Evolutionary conservation across 768 basidiomycete species (phyloP).

Genomic region (Suillus occidentalis): DNA sequence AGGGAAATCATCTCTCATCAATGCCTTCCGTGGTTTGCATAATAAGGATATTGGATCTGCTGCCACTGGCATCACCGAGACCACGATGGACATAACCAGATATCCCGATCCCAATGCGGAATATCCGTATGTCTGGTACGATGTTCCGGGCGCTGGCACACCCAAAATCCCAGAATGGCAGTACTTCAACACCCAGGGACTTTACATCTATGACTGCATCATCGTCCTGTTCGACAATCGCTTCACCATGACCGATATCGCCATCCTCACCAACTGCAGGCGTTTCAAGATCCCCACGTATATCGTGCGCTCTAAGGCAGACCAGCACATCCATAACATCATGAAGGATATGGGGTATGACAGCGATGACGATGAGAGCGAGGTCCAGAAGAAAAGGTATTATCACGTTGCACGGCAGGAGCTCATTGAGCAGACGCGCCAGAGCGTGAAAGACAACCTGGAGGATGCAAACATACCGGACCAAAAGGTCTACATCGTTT

Average conservation of each 20-base stretch:
- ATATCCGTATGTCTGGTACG: slow-evolving; percentile 34
- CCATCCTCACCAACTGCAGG: slow-evolving; percentile 31
- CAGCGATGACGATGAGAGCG: not conserved
- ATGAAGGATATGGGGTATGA: not conserved
- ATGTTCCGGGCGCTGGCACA: slow-evolving; percentile 38
- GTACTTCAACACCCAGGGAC: slow-evolving; percentile 37
- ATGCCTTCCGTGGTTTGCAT: slow-evolving; percentile 33
- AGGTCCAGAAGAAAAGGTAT: slow-evolving; percentile 9
- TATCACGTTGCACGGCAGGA: slow-evolving; percentile 27
- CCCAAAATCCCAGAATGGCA: slow-evolving; percentile 33
- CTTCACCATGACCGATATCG: slow-evolving; percentile 34
- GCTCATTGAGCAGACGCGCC: slow-evolving; percentile 28
- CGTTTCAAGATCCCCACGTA: slow-evolving; percentile 34
- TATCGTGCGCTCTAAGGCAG: slow-evolving; percentile 39
- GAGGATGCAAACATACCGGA: slow-evolving; percentile 25
- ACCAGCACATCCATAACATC: slow-evolving; percentile 30
- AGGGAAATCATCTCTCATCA: slow-evolving; percentile 38
- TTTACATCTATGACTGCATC: slow-evolving; percentile 37
- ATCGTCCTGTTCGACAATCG: slow-evolving; percentile 34
- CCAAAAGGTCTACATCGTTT: slow-evolving; percentile 30
- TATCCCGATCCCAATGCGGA: slow-evolving; percentile 20
- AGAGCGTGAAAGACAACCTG: slow-evolving; percentile 26
- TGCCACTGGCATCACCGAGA: slow-evolving; percentile 31
- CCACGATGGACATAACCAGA: slow-evolving; percentile 24
- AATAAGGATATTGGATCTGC: slow-evolving; percentile 25